Evolutionary conservation across 1,284 basidiomycete species (phyloP).

Genomic region (Ceratobasidium sp.): DNA sequence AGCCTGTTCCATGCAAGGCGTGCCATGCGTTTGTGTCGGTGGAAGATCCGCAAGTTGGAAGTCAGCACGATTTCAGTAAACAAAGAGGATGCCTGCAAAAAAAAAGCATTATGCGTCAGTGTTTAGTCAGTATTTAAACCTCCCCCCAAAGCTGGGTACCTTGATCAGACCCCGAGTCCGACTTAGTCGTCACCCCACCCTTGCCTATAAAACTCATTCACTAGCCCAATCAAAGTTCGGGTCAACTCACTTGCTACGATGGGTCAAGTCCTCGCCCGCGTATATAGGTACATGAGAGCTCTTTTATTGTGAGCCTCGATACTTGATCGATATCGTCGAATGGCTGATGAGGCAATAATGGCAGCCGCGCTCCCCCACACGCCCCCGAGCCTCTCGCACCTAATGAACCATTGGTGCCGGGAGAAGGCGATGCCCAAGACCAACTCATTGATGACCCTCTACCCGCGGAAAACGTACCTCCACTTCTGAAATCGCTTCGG

Average conservation of each 20-base stretch:
- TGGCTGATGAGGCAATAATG: background rate
- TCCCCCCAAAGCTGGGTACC: background rate
- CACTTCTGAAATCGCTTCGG: background rate
- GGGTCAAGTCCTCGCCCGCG: background rate
- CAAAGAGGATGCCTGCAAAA: background rate
- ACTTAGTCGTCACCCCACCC: background rate
- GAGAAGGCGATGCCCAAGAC: background rate
- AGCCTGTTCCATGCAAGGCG: background rate
- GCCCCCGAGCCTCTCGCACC: background rate
- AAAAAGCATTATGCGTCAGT: background rate
- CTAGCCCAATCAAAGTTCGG: background rate
- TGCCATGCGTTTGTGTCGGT: background rate
- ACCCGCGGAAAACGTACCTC: background rate
- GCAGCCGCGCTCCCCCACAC: background rate
- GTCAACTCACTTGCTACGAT: background rate
- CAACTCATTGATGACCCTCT: background rate
- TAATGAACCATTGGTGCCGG: background rate
- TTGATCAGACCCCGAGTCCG: background rate
- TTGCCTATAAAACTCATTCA: too few species aligned
- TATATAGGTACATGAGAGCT: background rate
- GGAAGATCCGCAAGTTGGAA: background rate
- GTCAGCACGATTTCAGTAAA: background rate
- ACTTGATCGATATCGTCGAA: background rate
- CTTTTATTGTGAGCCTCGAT: background rate
- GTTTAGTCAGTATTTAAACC: background rate